Conservation (phyloP, 1,139 yeast genomes). For the Candida frijolesensis region DNA sequence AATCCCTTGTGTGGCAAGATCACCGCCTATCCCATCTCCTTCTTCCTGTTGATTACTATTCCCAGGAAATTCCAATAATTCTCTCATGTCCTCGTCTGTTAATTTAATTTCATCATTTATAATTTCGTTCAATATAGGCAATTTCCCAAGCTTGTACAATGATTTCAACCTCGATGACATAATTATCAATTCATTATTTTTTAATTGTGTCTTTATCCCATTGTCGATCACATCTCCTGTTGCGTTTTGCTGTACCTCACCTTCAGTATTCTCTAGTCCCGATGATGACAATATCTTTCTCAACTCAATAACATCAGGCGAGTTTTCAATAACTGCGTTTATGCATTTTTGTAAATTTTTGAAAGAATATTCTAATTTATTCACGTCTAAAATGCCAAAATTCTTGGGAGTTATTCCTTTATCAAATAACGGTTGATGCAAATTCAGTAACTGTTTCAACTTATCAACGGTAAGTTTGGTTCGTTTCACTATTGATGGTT, state of each 20-base stretch:
- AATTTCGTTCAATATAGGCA: constrained; percentile 52
- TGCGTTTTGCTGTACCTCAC: not conserved
- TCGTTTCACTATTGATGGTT: not conserved
- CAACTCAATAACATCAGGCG: constrained; percentile 53
- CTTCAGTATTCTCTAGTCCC: constrained; percentile 14
- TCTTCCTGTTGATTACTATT: not conserved
- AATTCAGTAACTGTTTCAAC: constrained; percentile 7
- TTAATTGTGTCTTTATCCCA: constrained; percentile 48
- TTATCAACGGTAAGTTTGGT: not conserved
- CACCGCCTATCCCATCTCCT: constrained; percentile 7
- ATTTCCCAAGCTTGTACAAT: constrained; percentile 47
- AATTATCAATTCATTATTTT: constrained; percentile 54
- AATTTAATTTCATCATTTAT: constrained; percentile 22
- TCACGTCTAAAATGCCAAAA: constrained; percentile 41
- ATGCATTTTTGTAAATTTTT: constrained; percentile 53
- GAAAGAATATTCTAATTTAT: constrained; percentile 44
- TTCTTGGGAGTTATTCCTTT: constrained; percentile 9
- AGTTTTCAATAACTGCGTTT: constrained; percentile 50
- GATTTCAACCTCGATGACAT: constrained; percentile 64
- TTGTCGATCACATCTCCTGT: constrained; percentile 26
- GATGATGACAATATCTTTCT: constrained; percentile 15
- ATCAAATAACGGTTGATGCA: constrained; percentile 14
- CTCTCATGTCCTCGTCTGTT: constrained; percentile 13
- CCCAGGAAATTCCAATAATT: not conserved
- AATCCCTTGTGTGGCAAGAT: not conserved